Percentiles rank a stretch among this genome's conserved stretches.
These are phyloP conservation scores for Mycotypha africana DNA, from an alignment of 371 early-diverging fungal species.

Conservation along the genomic window DNA sequence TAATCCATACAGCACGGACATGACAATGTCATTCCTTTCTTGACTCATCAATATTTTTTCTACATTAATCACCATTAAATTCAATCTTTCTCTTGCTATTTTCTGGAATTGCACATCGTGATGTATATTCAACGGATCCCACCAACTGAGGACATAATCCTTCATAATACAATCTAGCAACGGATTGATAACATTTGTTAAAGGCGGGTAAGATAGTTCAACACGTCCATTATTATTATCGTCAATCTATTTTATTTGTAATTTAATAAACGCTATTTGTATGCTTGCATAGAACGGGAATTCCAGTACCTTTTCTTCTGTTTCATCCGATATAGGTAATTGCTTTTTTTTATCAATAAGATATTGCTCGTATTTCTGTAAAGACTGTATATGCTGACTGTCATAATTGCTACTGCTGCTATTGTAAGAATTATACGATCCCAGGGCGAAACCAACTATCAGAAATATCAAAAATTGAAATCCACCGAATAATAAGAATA, in stretches of 20 bases:
- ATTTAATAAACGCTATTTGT: neutral
- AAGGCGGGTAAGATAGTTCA: slow-evolving; percentile 28
- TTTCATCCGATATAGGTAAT: neutral
- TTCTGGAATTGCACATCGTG: slow-evolving; percentile 25
- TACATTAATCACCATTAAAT: slow-evolving; percentile 22
- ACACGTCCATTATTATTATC: neutral
- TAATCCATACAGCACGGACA: slow-evolving; percentile 42
- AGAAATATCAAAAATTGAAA: slow-evolving; percentile 24
- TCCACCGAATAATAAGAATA: slow-evolving; percentile 24
- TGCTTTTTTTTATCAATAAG: neutral
- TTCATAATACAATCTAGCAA: slow-evolving; percentile 36
- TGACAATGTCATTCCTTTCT: slow-evolving; percentile 43
- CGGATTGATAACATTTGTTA: slow-evolving; percentile 26
- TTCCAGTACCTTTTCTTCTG: slow-evolving; percentile 1
- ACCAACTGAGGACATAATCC: slow-evolving; percentile 52
- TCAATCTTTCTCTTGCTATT: slow-evolving; percentile 24
- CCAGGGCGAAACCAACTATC: slow-evolving; percentile 20
- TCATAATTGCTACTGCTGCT: neutral
- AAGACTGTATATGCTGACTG: neutral
- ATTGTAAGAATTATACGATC: slow-evolving; percentile 13
- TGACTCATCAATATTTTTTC: slow-evolving; percentile 40
- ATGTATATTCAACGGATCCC: slow-evolving; percentile 28
- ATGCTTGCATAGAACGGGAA: neutral
- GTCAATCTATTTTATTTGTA: neutral
- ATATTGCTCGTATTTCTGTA: neutral